Conservation (phyloP, 2,329 filamentous ascomycete species). For the Xylariaceae sp. region DNA sequence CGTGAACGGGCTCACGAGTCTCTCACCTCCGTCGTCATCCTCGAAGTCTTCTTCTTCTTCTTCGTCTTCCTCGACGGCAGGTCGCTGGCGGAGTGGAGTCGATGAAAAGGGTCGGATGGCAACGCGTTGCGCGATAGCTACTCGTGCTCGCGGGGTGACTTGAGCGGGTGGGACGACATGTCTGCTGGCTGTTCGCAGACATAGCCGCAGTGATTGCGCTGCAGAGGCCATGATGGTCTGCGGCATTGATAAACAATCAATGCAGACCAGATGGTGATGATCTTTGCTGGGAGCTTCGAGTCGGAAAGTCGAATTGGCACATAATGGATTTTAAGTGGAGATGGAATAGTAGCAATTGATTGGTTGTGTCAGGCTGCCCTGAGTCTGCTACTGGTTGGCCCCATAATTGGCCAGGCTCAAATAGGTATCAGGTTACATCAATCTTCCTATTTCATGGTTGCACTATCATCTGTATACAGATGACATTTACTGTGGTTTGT, state of each 20-base stretch:
- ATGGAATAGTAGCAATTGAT: slow-evolving; percentile 6
- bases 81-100: slow-evolving; percentile 20
- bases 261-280: slow-evolving; percentile 8
- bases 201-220: slow-evolving; percentile 38
- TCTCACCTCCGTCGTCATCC: slow-evolving; percentile 10
- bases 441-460: no score
- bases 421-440: no score
- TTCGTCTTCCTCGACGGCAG: slow-evolving; percentile 20
- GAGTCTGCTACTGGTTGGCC: no score
- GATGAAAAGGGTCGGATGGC: slow-evolving; percentile 28
- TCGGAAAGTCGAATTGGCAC: slow-evolving; percentile 8
- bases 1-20: slow-evolving; percentile 8
- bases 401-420: no score
- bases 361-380: slow-evolving; percentile 1
- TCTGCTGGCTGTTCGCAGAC: slow-evolving; percentile 33
- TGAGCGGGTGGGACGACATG: slow-evolving; percentile 18
- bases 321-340: slow-evolving; percentile 19
- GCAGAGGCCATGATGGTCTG: slow-evolving; percentile 37
- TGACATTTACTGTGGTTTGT: no score
- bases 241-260: slow-evolving; percentile 14
- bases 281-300: slow-evolving; percentile 7
- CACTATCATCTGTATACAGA: no score
- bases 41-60: slow-evolving; percentile 16
- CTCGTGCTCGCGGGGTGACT: slow-evolving; percentile 13
- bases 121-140: slow-evolving; percentile 20